Evolutionary conservation across 805 yeast species (phyloP), one percentile per base, ranked within the genome.

Genomic region (Starmerella vaccinii): DNA sequence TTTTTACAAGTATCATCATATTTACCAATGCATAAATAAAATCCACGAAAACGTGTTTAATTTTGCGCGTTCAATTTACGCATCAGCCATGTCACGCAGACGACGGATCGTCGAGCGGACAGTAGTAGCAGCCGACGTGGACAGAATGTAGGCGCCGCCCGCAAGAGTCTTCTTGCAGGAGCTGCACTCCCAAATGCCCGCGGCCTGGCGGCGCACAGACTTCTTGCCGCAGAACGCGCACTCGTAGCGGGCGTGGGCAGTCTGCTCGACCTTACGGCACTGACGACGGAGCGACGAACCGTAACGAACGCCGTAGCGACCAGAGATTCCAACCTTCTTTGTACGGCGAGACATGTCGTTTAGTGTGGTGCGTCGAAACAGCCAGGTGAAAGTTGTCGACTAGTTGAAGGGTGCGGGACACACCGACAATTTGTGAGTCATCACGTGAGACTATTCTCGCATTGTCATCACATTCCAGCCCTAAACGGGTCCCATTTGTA

Each of bases 221-320:
- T 87, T 86, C 85, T 92, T 92, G 76, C 99, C 99, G 78, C 97
- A 90, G 97, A 92, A 92, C 59, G 98, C 81, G 76, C 97, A 92
- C 76, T 86, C 95, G 84, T 94, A 92, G 73, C 85, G 86, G 68
- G 98, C 84, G 77, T 90, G 98, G 76, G 89, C 97, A 77, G 88
- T 97, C 70, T 87, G 83, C 80, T 94, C 98, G 76, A 92, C 80
- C 81, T 92, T 92, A 84, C 89, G 89, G 81, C 95, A 85, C 78
- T 88, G 97, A 79, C 97, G 87, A 84, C 99, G 90, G 76, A 92
- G 81, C 63, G 99, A 94, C 69, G 98, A 90, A 89, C 99, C 72
- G 81, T 92, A 92, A 82, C 99, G 89, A 79, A 92, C 97, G 87
- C 99, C 99, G 83, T 87, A 92, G 81, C 94, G 94, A 83, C 99